Base-by-base conservation (phyloP, 108 stramenopile genomes). In the Nitzschia sp. region DNA sequence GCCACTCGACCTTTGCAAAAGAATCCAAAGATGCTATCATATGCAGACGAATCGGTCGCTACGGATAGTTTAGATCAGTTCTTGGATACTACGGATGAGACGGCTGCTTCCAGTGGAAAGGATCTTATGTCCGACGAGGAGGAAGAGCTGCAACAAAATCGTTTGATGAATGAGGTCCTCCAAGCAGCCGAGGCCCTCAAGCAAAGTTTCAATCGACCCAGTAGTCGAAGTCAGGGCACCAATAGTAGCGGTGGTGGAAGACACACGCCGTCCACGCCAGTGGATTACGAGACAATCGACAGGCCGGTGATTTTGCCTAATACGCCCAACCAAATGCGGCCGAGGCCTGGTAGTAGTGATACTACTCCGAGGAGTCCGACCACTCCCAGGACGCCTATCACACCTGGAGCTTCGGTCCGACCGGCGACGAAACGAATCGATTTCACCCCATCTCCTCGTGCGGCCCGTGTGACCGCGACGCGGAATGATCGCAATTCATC, bases 1-100 rank as follows among this genome's bases (percentile, higher is more conserved):
- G 28, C 29, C 13, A 42, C 49, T n/a, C 49, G 49, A 21, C 60
- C 31, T 2, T 61, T 61, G 36, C 60, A 38, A 28, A 61, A 61
- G 60, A 61, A 61, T 38, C 60, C 60, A 11, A 35, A 38, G 42
- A 42, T 9, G 38, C 38, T 51, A 19, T 4, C 13, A 19, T 51
- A 51, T 23, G 21, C 49, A 19, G 49, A 62, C 5, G 61, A 62
- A 1, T 62, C 61, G 23, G 38, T 42, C 21, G n/a, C n/a, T n/a
- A 4, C 17, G 23, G 61, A 62, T 62, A 62, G 61, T 46, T 62
- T 62, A 25, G 61, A 62, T 34, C 61, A 46, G 25, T 62, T 62
- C 5, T 13, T 62, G 23, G 61, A 62, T 46, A 42, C 56, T 29
- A 57, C 56, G 26, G 56, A 57, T 25, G 61, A 42, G 46, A 62